A percentile compares a stretch with the other conserved stretches of the same genome.
These are phyloP conservation scores for Lodderomyces pseudojiufengensis DNA, from an alignment of 1,139 yeast species.

Conservation along the genomic window DNA sequence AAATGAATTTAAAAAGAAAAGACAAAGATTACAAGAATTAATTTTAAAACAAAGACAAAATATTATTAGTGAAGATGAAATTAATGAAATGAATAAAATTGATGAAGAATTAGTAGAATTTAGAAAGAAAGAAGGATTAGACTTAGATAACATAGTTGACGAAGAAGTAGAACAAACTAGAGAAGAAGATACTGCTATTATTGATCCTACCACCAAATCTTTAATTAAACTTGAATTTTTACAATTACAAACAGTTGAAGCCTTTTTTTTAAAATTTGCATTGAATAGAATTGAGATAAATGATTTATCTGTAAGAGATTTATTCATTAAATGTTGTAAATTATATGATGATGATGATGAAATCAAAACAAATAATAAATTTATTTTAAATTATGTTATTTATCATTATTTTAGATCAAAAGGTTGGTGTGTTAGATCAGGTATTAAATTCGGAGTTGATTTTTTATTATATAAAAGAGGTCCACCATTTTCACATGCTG, in stretches of 20 bases:
- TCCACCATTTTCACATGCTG: constrained; percentile 95
- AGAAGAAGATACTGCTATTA: constrained; percentile 10
- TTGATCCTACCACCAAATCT: constrained; percentile 34
- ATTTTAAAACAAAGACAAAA: constrained; percentile 29
- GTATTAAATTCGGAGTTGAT: constrained; percentile 88
- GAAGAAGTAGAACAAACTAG: constrained; percentile 4
- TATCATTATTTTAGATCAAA: constrained; percentile 84
- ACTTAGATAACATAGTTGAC: constrained; percentile 12
- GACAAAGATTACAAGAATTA: constrained; percentile 35
- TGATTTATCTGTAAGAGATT: constrained; percentile 15
- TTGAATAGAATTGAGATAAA: constrained; percentile 38
- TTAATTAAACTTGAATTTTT: constrained; percentile 54
- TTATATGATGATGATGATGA: neutral
- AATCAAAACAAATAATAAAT: constrained; percentile 29
- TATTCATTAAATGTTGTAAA: constrained; percentile 28
- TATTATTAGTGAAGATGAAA: constrained; percentile 23
- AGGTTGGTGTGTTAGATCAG: constrained; percentile 95
- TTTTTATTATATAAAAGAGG: constrained; percentile 80
- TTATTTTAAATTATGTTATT: constrained; percentile 59
- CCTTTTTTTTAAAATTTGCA: constrained; percentile 58
- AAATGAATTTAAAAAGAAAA: constrained; percentile 61
- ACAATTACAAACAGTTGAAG: constrained; percentile 76
- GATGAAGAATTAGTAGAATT: constrained; percentile 23
- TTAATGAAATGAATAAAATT: constrained; percentile 24
- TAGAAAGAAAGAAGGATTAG: constrained; percentile 13